Evolutionary conservation across 1,284 basidiomycete genomes (phyloP), one percentile per base, ranked within the genome.

Genomic region (Papiliotrema fonsecae): DNA sequence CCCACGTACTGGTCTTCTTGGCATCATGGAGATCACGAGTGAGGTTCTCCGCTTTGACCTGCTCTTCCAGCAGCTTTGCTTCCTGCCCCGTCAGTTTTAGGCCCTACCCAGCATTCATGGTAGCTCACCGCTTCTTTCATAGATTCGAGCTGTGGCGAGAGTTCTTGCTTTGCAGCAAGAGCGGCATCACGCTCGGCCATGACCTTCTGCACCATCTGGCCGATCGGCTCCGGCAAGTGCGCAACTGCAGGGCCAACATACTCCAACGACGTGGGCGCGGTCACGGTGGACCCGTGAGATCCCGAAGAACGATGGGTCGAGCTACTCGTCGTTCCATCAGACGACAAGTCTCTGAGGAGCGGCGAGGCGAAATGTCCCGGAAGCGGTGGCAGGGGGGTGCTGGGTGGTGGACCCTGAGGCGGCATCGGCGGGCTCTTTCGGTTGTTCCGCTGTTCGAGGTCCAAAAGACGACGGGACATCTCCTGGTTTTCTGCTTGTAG

Each of bases 321-420:
- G 51, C 45, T n/a, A 41, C 52, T n/a, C 49, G 53, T 42, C 18
- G 28, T 24, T 13, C 28, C 30, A 16, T 51, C 52, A 41, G 36
- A 58, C 41, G 50, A 50, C n/a, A 44, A 38, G 13, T 42, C 57
- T 44, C 18, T 49, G 4, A 30, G 3, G 19, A 38, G 19, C 3
- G 49, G 43, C 38, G 49, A 22, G 4, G 49, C 18, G 21, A 32
- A n/a, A 4, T 40, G 30, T 13, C 37, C 35, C 2, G 69, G 69
- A 6, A 67, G 51, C 3, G 67, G 67, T 18, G 69, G 69, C 4
- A 72, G 48, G 9, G 69, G 67, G 4, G 65, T 56, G 16, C 57
- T 64, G 1, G 69, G 69, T 13, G 69, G 69, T 9, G 69, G 69
- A 18, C 66, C 66, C 41, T 65, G 65, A 18, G 69, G 69, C 9